Percentiles rank a stretch among this genome's conserved stretches.
These are phyloP conservation scores for Boletus barrowsii DNA, from an alignment of 768 basidiomycete species.

Conservation along the genomic window DNA sequence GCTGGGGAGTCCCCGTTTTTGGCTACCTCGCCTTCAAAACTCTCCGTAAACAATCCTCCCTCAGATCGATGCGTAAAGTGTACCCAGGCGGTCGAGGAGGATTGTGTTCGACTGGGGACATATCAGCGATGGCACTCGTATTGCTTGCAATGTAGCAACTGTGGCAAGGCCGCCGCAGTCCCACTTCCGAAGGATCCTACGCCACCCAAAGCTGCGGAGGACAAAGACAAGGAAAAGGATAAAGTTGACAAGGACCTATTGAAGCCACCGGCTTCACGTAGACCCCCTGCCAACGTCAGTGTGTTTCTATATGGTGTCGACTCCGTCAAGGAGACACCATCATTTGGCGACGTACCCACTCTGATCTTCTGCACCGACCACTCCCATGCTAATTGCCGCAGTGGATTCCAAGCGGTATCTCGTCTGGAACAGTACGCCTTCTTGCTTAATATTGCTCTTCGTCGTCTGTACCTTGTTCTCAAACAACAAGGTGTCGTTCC, in stretches of 20 bases:
- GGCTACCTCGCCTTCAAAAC: slow-evolving; percentile 39
- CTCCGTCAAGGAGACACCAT: slow-evolving; percentile 60
- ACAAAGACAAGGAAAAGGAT: slow-evolving; percentile 42
- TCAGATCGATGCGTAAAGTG: slow-evolving; percentile 92
- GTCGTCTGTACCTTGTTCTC: slow-evolving; percentile 82
- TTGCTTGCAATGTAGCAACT: slow-evolving; percentile 82
- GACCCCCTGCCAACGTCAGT: slow-evolving; percentile 78
- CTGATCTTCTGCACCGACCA: slow-evolving; percentile 79
- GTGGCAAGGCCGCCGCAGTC: slow-evolving; percentile 73
- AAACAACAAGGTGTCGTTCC: slow-evolving; percentile 90
- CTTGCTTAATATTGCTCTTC: slow-evolving; percentile 90
- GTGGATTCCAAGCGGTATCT: slow-evolving; percentile 88
- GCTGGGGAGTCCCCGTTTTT: slow-evolving; percentile 85
- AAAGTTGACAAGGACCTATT: slow-evolving; percentile 44
- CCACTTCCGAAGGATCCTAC: slow-evolving; percentile 54
- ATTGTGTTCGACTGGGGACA: slow-evolving; percentile 92
- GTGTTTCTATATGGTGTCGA: slow-evolving; percentile 77
- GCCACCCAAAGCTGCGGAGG: slow-evolving; percentile 50
- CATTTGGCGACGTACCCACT: slow-evolving; percentile 71
- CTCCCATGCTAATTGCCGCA: slow-evolving; percentile 58
- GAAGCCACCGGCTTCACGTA: slow-evolving; percentile 61
- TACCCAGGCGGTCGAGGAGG: slow-evolving; percentile 90
- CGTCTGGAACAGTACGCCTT: slow-evolving; percentile 97
- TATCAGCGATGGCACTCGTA: slow-evolving; percentile 96
- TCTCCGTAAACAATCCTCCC: slow-evolving; percentile 67